Conservation (phyloP, 139 green algal genomes). For the Micromonas commoda region DNA sequence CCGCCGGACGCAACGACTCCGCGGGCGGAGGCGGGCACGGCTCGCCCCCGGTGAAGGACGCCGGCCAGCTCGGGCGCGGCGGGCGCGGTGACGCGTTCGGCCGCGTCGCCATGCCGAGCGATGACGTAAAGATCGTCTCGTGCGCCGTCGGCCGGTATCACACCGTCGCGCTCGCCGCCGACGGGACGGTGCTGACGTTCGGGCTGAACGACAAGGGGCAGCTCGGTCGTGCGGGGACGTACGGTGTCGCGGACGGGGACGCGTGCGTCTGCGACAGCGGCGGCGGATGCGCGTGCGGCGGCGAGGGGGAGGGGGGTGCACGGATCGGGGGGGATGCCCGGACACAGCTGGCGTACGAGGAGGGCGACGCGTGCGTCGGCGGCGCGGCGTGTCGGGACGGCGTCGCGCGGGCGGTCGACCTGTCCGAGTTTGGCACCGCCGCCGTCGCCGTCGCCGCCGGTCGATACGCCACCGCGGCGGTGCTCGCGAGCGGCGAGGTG, state of each 20-base stretch:
- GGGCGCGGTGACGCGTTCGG: neutral
- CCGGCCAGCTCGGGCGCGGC: constrained; percentile 51
- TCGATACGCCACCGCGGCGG: constrained; percentile 46
- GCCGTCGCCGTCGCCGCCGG: constrained; percentile 38
- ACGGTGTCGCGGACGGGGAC: neutral
- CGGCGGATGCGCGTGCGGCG: neutral
- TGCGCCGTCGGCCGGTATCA: constrained; percentile 32
- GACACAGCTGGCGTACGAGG: neutral
- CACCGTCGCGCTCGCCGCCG: constrained; percentile 40
- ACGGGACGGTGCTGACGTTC: constrained; percentile 50
- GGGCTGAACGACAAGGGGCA: constrained; percentile 64
- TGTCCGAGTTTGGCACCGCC: neutral
- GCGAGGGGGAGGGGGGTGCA: neutral
- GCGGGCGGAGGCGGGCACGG: constrained; percentile 53
- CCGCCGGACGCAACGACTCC: constrained; percentile 53
- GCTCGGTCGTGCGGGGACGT: constrained; percentile 43
- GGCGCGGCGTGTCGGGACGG: constrained; percentile 8
- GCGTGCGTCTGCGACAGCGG: neutral
- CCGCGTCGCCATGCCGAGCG: neutral
- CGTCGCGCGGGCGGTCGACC: neutral
- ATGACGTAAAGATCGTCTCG: neutral
- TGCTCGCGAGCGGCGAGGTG: constrained; percentile 26
- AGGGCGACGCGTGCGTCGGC: neutral
- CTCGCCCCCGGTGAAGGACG: constrained; percentile 43
- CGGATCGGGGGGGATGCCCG: neutral